phyloP scores from a whole-genome alignment of 2,329 filamentous ascomycete species.

The Aaosphaeria arxii region DNA sequence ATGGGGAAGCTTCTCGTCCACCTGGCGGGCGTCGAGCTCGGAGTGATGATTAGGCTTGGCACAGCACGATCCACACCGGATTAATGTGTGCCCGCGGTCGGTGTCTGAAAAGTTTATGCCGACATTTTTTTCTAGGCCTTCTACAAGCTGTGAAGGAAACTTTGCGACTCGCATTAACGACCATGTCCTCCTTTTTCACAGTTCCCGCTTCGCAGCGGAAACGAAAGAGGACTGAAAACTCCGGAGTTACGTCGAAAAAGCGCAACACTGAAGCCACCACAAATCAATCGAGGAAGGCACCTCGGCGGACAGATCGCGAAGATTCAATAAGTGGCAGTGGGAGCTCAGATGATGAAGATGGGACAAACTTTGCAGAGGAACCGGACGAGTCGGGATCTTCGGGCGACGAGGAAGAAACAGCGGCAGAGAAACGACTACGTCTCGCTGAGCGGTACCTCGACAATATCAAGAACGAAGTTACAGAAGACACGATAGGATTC shows the following conservation, averaged over 20 bases:
- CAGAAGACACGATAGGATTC: conserved; percentile 73
- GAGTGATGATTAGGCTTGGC: conserved; percentile 12
- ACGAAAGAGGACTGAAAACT: conserved; percentile 64
- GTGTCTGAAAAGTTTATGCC: conserved; percentile 29
- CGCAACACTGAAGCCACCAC: conserved; percentile 49
- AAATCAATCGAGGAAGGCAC: conserved; percentile 42
- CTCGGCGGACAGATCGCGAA: conserved; percentile 55
- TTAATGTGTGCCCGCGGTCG: conserved; percentile 7
- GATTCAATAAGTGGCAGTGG: conserved; percentile 89
- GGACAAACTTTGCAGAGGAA: conserved; percentile 34
- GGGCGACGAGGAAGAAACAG: conserved; percentile 81
- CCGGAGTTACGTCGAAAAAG: conserved; percentile 59
- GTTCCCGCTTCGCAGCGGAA: conserved; percentile 83
- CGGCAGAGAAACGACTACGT: conserved; percentile 79
- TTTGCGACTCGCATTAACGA: not conserved
- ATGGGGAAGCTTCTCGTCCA: conserved; percentile 16
- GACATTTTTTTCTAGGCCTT: conserved; percentile 16
- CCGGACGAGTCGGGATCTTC: conserved; percentile 53
- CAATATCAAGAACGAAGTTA: conserved; percentile 73
- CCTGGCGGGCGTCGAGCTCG: conserved; percentile 14
- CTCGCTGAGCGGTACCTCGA: conserved; percentile 91
- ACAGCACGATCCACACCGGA: not conserved
- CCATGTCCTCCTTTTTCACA: conserved; percentile 86
- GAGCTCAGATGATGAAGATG: conserved; percentile 62
- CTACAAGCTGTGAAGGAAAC: conserved; percentile 7